Percentiles rank a stretch among this genome's conserved stretches.
These are phyloP conservation scores for Larix kaempferi DNA, from an alignment of 75 land plant species.

Conservation along the genomic window DNA sequence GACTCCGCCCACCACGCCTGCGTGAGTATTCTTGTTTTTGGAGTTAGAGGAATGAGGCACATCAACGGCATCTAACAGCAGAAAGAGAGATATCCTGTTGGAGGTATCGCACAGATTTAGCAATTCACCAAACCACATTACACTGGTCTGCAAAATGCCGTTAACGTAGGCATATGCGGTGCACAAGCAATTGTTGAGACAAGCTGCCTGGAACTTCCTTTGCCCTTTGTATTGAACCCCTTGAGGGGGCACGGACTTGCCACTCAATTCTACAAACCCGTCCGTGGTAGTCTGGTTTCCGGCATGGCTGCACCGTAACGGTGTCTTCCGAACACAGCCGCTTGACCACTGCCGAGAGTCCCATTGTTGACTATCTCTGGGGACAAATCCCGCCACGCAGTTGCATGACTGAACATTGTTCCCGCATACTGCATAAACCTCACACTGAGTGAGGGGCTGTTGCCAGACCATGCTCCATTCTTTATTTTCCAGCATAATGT, in stretches of 20 bases:
- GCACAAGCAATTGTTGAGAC: slow-evolving; percentile 13
- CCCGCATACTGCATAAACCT: slow-evolving; percentile 20
- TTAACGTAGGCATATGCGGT: neutral
- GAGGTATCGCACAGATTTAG: neutral
- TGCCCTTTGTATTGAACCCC: neutral
- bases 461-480: slow-evolving; percentile 10
- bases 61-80: neutral
- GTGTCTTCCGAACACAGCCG: slow-evolving; percentile 20
- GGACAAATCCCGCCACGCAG: slow-evolving; percentile 14
- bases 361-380: slow-evolving; percentile 10
- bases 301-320: no score
- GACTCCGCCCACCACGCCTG: no score
- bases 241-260: no score
- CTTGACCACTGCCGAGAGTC: slow-evolving; percentile 7
- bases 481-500: no score
- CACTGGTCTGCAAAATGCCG: neutral
- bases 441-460: slow-evolving; percentile 15
- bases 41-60: neutral
- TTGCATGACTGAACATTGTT: slow-evolving; percentile 12
- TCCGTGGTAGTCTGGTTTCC: no score
- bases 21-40: neutral
- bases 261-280: no score
- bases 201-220: neutral
- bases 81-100: neutral
- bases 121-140: neutral